These are phyloP conservation scores for Alternaria gaisen DNA, from an alignment of 2,329 filamentous ascomycete species.

Conservation along the genomic window DNA sequence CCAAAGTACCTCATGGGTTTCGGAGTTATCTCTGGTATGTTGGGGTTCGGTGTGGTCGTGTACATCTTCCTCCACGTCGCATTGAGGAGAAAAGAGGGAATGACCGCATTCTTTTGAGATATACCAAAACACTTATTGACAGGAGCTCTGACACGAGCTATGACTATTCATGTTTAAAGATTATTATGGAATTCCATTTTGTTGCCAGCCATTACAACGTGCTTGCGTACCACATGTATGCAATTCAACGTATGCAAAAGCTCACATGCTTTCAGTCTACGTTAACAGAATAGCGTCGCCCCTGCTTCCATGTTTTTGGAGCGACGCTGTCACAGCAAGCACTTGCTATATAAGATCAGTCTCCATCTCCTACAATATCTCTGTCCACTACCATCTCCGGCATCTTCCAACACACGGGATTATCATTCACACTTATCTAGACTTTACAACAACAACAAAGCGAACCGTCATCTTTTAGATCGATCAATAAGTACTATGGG, in stretches of 20 bases:
- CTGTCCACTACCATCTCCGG: background rate
- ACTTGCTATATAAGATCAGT: background rate
- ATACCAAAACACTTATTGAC: background rate
- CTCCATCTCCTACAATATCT: background rate
- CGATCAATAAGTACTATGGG: background rate
- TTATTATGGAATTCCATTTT: background rate
- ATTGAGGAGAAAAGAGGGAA: slow-evolving; percentile 36
- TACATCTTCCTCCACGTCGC: slow-evolving; percentile 44
- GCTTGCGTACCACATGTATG: background rate
- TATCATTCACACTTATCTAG: background rate
- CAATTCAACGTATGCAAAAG: background rate
- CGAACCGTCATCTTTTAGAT: background rate
- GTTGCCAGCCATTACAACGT: background rate
- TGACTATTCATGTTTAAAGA: background rate
- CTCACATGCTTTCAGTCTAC: background rate
- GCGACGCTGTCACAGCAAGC: background rate
- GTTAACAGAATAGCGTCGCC: background rate
- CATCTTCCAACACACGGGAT: background rate
- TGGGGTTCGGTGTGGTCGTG: slow-evolving; percentile 40
- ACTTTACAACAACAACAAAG: background rate
- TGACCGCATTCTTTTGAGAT: slow-evolving; percentile 11
- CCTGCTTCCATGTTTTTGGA: background rate
- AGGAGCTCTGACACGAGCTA: background rate
- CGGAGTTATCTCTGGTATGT: slow-evolving; percentile 34
- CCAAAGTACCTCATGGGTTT: slow-evolving; percentile 56